phyloP scores from a whole-genome alignment of 805 yeast genomes.

The Blastobotrys attinorum region DNA sequence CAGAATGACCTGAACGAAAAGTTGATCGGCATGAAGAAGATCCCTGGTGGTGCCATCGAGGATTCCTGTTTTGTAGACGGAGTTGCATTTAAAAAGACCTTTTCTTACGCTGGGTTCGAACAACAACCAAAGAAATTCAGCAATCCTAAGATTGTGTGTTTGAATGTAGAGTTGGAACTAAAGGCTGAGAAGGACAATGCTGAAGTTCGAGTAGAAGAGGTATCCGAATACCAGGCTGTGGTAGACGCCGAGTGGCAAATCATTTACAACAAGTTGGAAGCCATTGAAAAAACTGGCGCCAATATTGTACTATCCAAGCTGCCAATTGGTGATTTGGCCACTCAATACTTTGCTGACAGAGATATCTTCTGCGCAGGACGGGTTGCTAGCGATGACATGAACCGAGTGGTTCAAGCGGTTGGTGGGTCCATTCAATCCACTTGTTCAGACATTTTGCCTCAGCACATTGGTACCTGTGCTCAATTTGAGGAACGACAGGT shows the following conservation, averaged over 20 bases:
- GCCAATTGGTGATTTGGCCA: slow-evolving; percentile 98
- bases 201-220: slow-evolving; percentile 92
- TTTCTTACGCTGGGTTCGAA: slow-evolving; percentile 96
- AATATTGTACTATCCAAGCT: slow-evolving; percentile 86
- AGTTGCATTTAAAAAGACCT: slow-evolving; percentile 95
- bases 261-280: slow-evolving; percentile 76
- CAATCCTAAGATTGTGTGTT: slow-evolving; percentile 72
- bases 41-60: slow-evolving; percentile 94
- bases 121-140: slow-evolving; percentile 88
- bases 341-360: slow-evolving; percentile 96
- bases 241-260: slow-evolving; percentile 99
- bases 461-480: slow-evolving; percentile 79
- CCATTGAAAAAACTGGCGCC: slow-evolving; percentile 79
- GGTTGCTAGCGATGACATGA: slow-evolving; percentile 82
- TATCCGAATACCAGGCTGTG: slow-evolving; percentile 86
- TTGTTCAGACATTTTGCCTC: slow-evolving; percentile 51
- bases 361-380: slow-evolving; percentile 96
- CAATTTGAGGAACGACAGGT: slow-evolving; percentile 88
- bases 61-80: slow-evolving; percentile 86
- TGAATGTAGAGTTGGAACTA: slow-evolving; percentile 90
- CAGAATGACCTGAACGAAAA: slow-evolving; percentile 79
- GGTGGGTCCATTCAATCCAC: slow-evolving; percentile 83
- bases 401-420: slow-evolving; percentile 85
- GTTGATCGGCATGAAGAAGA: slow-evolving; percentile 88
- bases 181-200: slow-evolving; percentile 99